Base-by-base conservation (phyloP, 306 rosid genomes). In the Gillenia trifoliata region DNA sequence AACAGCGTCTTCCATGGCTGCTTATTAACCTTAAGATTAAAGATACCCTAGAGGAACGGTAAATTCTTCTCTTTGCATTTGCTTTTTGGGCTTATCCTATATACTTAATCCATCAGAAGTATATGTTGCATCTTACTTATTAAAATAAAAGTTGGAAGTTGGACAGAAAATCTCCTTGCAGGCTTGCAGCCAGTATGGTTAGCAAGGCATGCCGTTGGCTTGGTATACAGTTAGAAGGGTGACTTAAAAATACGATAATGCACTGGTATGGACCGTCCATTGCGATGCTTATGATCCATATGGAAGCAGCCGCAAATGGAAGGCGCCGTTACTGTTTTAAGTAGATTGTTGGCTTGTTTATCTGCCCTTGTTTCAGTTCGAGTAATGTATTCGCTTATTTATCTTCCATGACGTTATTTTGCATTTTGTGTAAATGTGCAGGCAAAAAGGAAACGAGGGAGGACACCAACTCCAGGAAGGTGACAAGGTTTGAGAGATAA, bases 371-470 rank as follows among this genome's bases (percentile, higher is more conserved):
- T 22, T 6, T 50, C 31, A 20, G 30, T 54, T 38, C 66, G 41
- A 4, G 7, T 68, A 16, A 13, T 17, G 23, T 78, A 12, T 54
- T 9, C 49, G 43, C 76, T 73, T 74, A 45, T 11, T 57, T 33
- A 45, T 75, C 70, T 79, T 26, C 68, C 54, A 15, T 17, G 64
- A 66, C 74, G 41, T 63, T 70, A 40, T 72, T 41, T 70, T 68
- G 71, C 13, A 67, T 52, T 41, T 70, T 78, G 41, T 69, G 61
- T 38, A 41, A 63, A 30, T 72, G 40, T 80, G 73, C 87, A 85
- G 89, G 89, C 91, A 34, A 85, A 81, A 77, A 78, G 89, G 81
- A 75, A 66, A 64, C 77, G 89, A 59, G 86, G 85, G 70, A 70
- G 89, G 83, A 85, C 84, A n/a, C 83, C 89, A 28, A 83, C 85